phyloP scores from a whole-genome alignment of 768 basidiomycete species.

The Boletellus ananas region DNA sequence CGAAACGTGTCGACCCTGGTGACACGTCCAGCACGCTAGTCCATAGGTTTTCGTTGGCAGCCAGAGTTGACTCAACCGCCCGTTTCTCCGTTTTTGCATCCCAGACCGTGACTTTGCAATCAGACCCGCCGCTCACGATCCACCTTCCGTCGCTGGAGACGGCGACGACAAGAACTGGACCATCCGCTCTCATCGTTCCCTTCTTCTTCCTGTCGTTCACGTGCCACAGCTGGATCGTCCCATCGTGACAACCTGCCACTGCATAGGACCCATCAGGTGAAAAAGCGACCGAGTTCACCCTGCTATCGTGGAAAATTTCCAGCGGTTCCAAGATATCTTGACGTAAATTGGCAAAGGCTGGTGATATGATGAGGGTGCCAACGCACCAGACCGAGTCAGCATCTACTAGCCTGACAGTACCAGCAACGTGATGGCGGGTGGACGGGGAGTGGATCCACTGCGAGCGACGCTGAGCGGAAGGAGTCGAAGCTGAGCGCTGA shows the following conservation, averaged over 20 bases:
- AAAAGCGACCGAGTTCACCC: slow-evolving; percentile 12
- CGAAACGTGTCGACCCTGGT: slow-evolving; percentile 15
- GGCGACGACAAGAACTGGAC: slow-evolving; percentile 7
- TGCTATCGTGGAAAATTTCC: slow-evolving; percentile 2
- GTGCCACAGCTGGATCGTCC: slow-evolving; percentile 12
- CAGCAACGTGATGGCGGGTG: neutral
- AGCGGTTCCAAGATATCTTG: slow-evolving; percentile 6
- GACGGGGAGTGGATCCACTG: neutral
- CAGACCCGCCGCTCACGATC: slow-evolving; percentile 13
- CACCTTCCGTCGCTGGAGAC: slow-evolving; percentile 15
- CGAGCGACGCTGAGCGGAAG: neutral
- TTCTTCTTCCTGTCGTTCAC: slow-evolving; percentile 6
- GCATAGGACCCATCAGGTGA: slow-evolving; percentile 13
- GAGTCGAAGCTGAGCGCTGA: too few species aligned
- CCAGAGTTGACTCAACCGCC: neutral
- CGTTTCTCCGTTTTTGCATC: slow-evolving; percentile 5
- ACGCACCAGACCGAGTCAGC: slow-evolving; percentile 4
- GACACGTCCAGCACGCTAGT: slow-evolving; percentile 13
- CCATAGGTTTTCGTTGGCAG: neutral
- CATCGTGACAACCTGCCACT: slow-evolving; percentile 11
- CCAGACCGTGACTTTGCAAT: slow-evolving; percentile 9
- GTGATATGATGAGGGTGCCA: neutral
- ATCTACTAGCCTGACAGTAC: neutral
- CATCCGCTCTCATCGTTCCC: slow-evolving; percentile 8
- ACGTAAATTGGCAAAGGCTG: neutral